Conservation (phyloP, 2,329 filamentous ascomycete species). For the Whalleya microplaca region DNA sequence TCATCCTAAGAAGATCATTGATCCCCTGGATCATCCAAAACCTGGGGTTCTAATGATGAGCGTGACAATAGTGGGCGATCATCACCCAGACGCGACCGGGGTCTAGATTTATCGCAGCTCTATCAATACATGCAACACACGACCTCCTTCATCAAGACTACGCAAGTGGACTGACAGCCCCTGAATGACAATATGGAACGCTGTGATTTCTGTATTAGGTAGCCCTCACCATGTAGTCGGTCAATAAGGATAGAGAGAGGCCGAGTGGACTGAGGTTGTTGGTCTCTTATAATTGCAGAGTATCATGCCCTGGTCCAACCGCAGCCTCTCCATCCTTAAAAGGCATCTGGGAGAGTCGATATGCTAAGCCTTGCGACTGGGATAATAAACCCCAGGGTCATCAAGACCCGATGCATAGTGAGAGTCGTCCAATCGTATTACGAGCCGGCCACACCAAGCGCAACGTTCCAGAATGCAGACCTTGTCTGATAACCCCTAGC, state of each 20-base stretch:
- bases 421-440: conserved; percentile 16
- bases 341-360: conserved; percentile 15
- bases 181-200: not conserved
- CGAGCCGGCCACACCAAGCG: conserved; percentile 12
- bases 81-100: not conserved
- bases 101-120: not conserved
- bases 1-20: not conserved
- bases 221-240: not conserved
- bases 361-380: conserved; percentile 11
- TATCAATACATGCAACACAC: not conserved
- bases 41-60: conserved; percentile 8
- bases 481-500: conserved; percentile 17
- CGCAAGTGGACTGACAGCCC: not conserved
- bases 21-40: conserved; percentile 11
- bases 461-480: conserved; percentile 16
- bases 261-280: conserved; percentile 9
- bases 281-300: conserved; percentile 3
- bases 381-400: conserved; percentile 17
- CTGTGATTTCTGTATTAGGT: not conserved
- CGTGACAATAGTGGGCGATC: not conserved
- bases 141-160: not conserved
- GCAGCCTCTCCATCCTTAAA: conserved; percentile 12
- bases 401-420: conserved; percentile 10
- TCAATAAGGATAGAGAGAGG: conserved; percentile 3
- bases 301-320: conserved; percentile 7